Base-by-base conservation (phyloP, 1,139 yeast genomes). In the Candida glucosophila region DNA sequence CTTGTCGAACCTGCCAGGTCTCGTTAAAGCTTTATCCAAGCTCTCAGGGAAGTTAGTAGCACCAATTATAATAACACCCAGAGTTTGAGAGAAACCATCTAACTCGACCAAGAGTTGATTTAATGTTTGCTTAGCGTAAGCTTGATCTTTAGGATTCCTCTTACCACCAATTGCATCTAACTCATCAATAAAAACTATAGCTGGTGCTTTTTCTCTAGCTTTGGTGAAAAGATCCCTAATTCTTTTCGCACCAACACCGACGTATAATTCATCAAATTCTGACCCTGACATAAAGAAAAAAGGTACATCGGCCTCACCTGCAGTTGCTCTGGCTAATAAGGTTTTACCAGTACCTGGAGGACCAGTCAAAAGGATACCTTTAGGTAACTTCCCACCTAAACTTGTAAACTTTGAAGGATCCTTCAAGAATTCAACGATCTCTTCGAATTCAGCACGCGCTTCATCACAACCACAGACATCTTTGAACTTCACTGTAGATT, bases 321-420 rank as follows among this genome's bases (percentile, higher is more conserved):
- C 99, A 20, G 96, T 93, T 12, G 99, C 98, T 42, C 98, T 73
- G 1, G 98, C 98, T 35, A 92, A 69, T 36, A 92, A 63, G 1
- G 99, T 92, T 54, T 92, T 92, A 72, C 99, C 99, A 5, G 99
- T 92, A 58, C 99, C 99, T 20, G 99, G 99, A 20, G 99, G 99
- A 23, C 99, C 99, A 5, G 98, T 90, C 36, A 92, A 65, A 31
- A 92, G 60, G 4, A 92, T 94, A 63, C 99, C 99, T 52, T 88
- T 90, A 30, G 98, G 98, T 41, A 92, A 66, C 52, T 86, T 86
- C 28, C 98, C 99, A 37, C 99, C 99, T 28, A 92, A 67, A 1
- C 95, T 93, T 23, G 97, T 92, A 56, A 86, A 92, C 52, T 83
- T 83, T 12, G 95, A 73, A 10, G 99, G 98, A 49, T 92, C 97